These are phyloP conservation scores for Cornus kousa DNA, from an alignment of 148 eudicot genomes.

Conservation along the genomic window DNA sequence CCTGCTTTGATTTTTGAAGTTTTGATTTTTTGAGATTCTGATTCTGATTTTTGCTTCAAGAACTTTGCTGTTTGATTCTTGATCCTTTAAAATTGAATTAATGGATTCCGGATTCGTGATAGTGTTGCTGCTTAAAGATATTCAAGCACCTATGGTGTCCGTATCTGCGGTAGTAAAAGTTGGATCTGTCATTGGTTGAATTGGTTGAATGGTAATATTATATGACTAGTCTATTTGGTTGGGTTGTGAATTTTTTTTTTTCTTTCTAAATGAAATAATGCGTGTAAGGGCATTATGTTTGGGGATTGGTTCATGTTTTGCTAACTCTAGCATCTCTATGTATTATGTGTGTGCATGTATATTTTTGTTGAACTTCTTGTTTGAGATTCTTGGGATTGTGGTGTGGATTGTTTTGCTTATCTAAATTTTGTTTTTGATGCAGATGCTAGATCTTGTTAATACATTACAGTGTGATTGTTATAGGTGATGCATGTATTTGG, in stretches of 20 bases:
- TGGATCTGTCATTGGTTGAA: neutral
- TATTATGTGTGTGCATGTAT: neutral
- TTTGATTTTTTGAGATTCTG: neutral
- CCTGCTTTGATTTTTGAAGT: neutral
- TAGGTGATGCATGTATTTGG: neutral
- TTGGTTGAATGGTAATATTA: neutral
- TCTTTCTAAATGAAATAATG: neutral
- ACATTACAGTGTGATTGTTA: neutral
- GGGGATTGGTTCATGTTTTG: neutral
- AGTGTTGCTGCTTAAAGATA: neutral
- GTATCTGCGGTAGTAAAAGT: neutral
- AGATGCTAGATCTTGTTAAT: neutral
- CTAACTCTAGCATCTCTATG: neutral
- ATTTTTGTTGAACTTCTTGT: neutral
- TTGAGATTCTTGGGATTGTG: neutral
- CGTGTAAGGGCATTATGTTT: neutral
- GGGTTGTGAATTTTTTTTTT: neutral
- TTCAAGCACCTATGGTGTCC: neutral
- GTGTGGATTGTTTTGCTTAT: neutral
- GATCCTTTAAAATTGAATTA: neutral
- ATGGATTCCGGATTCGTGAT: neutral
- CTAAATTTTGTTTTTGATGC: neutral
- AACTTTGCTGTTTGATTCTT: neutral
- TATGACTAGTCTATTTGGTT: neutral
- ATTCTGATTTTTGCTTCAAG: neutral